Evolutionary conservation across 2,329 filamentous ascomycete genomes (phyloP), one percentile per base, ranked within the genome.

Genomic region (Fusarium longipes): DNA sequence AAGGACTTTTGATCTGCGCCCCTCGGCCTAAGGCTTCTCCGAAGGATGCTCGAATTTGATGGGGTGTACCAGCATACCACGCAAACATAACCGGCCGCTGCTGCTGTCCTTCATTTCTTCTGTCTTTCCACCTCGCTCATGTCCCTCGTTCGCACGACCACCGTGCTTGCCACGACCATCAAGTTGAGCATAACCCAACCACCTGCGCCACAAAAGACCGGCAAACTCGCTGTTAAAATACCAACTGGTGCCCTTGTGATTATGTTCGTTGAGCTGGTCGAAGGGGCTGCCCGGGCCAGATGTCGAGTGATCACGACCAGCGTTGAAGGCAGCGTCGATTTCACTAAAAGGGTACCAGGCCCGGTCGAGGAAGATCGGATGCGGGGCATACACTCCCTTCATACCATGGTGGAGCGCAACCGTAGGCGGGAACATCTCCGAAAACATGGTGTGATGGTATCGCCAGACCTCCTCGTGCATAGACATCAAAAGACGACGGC

Each of bases 221-320:
- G 91, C 89, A 73, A 96, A 96, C 48, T 89, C 86, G 22, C 89
- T 89, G 71, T 93, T 91, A 78, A 93, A 96, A 78, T 95, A 96
- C 91, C 92, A 97, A 42, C 86, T 93, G 40, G 89, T 90, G 15
- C 93, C 92, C 71, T 87, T 87, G 81, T 95, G 93, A 77, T 94
- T 94, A 77, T 93, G 91, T 78, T 96, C 93, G 52, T 93, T 89
- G 67, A 86, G 84, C 20, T 84, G 73, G 57, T 89, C 88, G 70
- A 91, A 93, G 8, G 91, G 85, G 36, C 88, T 90, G 33, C 90
- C 88, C 29, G 82, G 81, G 2, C 90, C 87, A 9, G 89, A 86
- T 0, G 88, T 85, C 2, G 86, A 88, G 64, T 88, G 88, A 70
- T 90, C 87, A n/a, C 85, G 82, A 24, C 91, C 90, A 27, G 87